Evolutionary conservation across 2,329 filamentous ascomycete genomes (phyloP), one percentile per base, ranked within the genome.

Genomic region (Colletotrichum incanum): DNA sequence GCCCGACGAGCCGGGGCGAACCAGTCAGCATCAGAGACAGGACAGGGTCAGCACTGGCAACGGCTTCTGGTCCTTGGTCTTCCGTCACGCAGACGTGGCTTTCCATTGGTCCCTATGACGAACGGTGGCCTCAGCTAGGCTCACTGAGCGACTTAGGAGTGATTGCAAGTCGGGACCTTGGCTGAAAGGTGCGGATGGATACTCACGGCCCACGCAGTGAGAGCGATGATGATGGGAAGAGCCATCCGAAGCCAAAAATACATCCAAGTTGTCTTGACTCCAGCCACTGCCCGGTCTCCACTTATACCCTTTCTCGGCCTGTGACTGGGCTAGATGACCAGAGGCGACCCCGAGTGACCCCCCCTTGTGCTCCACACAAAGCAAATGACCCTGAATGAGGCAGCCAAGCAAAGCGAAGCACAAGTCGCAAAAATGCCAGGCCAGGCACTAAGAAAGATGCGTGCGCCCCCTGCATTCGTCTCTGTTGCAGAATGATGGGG

Each of bases 181-280:
- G 45, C 45, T 50, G 45, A 28, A 52, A 39, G 45, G 8, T 56
- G 6, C 37, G 34, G 37, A 41, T 45, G 58, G 39, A 39, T 45
- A 31, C 58, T 26, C 41, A 20, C 26, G 28, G 23, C 34, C 34
- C 23, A 58, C 37, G n/a, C 55, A 39, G 37, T 26, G n/a, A 41
- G 41, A 52, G 41, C 34, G 41, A 58, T 26, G 60, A 50, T 64
- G 66, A 54, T 55, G 61, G 61, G 49, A 64, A 49, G 49, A 55
- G 52, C 54, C 65, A 60, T 67, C 69, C 49, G 59, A 72, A 72
- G 69, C 69, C 69, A 72, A 72, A 72, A 72, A 72, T 72, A 72
- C 59, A 43, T 34, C 39, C n/a, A 45, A 37, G 18, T 55, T 28
- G 34, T 26, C 34, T 11, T n/a, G n/a, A 41, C 65, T 69, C 60